A percentile compares a stretch with the other conserved stretches of the same genome.
Evolutionary conservation across 306 rosid species (phyloP).

Genomic region (Ochetophila trinervis): DNA sequence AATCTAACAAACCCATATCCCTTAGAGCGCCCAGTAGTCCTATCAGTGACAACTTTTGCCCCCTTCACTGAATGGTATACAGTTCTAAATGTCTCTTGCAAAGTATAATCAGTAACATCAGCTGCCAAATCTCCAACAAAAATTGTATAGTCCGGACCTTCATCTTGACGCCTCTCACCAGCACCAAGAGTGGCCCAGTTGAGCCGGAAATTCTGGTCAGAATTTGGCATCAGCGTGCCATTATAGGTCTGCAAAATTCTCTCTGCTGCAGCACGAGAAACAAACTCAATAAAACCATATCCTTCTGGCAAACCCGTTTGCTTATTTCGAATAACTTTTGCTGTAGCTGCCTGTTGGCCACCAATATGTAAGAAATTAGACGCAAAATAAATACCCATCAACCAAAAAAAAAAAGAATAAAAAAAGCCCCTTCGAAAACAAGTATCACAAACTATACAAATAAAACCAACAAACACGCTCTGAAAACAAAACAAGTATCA

Average conservation of each 20-base stretch:
- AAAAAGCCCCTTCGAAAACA: no score
- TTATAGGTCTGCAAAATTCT: constrained; percentile 43
- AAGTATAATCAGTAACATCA: constrained; percentile 58
- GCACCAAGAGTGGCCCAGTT: constrained; percentile 73
- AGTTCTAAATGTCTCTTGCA: constrained; percentile 54
- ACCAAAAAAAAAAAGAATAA: background rate
- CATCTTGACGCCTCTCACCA: constrained; percentile 70
- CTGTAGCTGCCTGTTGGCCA: constrained; percentile 34
- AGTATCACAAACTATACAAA: no score
- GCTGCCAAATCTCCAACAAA: constrained; percentile 71
- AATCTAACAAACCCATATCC: constrained; percentile 70
- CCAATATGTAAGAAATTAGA: background rate
- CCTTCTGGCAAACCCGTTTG: constrained; percentile 52
- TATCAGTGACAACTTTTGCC: constrained; percentile 64
- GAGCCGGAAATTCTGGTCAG: constrained; percentile 54
- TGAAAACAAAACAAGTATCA: no score
- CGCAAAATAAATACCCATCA: background rate
- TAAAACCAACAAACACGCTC: no score
- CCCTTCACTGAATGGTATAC: constrained; percentile 52
- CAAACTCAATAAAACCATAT: constrained; percentile 61
- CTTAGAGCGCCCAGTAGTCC: constrained; percentile 63
- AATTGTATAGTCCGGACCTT: constrained; percentile 50
- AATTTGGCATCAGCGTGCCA: constrained; percentile 52
- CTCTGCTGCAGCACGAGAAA: constrained; percentile 42
- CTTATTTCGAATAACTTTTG: constrained; percentile 60